Evolutionary conservation across 139 green algal species (phyloP), one percentile per base, ranked within the genome.

Genomic region (Chlorella sp.): DNA sequence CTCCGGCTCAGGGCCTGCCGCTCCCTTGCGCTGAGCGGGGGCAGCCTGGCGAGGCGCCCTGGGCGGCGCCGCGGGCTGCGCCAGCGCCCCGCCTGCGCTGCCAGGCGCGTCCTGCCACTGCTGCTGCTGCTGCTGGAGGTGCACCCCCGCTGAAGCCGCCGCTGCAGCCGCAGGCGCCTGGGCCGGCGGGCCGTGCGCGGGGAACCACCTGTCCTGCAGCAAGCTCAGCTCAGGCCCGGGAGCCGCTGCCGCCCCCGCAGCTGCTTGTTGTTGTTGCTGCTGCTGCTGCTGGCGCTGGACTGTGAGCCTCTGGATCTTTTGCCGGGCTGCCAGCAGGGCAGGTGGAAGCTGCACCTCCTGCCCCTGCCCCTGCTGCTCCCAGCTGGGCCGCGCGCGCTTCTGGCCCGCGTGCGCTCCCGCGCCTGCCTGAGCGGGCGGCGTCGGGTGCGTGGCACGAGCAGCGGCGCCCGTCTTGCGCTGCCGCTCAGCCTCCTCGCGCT

Each of bases 151-250:
- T n/a, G n/a, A n/a, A n/a, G n/a, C n/a, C n/a, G n/a, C n/a, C n/a
- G n/a, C n/a, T n/a, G n/a, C n/a, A n/a, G n/a, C n/a, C n/a, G n/a
- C n/a, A n/a, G n/a, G n/a, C n/a, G n/a, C n/a, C n/a, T n/a, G n/a
- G n/a, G n/a, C n/a, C n/a, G n/a, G n/a, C n/a, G n/a, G n/a, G n/a
- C n/a, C n/a, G n/a, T n/a, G n/a, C n/a, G n/a, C n/a, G n/a, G n/a
- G n/a, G n/a, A n/a, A 25, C 45, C 25, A 46, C 76, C 23, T 27
- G 25, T 11, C 86, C 86, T 33, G 64, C 75, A 8, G 87, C 90
- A 31, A 91, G 90, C 50, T 83, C 63, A 40, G 76, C 83, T 14
- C 59, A 27, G 35, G 60, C 19, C n/a, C 35, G 1, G 67, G 35
- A 29, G 29, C 23, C 2, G 14, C 50, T 33, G 61, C 63, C 29